Base-by-base conservation (phyloP, 1,284 basidiomycete species). In the Tilletia walkeri region DNA sequence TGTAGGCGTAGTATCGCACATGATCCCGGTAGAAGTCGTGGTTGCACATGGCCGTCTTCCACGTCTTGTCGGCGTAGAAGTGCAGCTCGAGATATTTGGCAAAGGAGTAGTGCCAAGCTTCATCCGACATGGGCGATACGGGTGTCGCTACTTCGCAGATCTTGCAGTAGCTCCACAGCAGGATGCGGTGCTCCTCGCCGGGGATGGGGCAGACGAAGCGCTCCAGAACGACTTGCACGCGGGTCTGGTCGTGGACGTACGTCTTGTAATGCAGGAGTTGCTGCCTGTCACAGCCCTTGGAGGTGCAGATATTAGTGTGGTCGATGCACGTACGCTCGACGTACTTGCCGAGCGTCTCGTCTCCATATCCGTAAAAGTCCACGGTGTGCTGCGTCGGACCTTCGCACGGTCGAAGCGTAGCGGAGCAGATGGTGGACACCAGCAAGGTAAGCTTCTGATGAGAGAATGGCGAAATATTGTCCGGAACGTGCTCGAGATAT, bases 1-100 rank as follows among this genome's bases (percentile, higher is more conserved):
- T 84, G 69, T 87, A 88, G 18, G 92, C 91, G 84, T 98, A 97
- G 84, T 93, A 98, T 54, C 96, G 90, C 72, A 94, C 90, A 78
- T 98, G 94, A 79, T 97, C 90, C 72, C 91, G 89, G 82, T 94
- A 96, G 69, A 95, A 92, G 81, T 99, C 96, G 84, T 99, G 96
- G 68, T 90, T 88, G 82, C 96, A 99, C 2, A 73, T 90, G 89
- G 72, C 91, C 90, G 59, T 90, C 86, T 79, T 89, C 89, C 75
- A 92, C 90, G 77, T 92, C 89, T 56, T 90, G 71, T 80, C 90
- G 16, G 93, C 92, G 84, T 95, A 95, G 84, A 95, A 95, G 79
- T 93, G 91, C 38, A 95, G 88, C 80, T 96, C 94, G 61, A 96
- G 87, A 81, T 93, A 96, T 82, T 95, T 95, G 50, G 92, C 92